These are phyloP conservation scores for Ochetophila trinervis DNA, from an alignment of 306 rosid species.

Conservation along the genomic window DNA sequence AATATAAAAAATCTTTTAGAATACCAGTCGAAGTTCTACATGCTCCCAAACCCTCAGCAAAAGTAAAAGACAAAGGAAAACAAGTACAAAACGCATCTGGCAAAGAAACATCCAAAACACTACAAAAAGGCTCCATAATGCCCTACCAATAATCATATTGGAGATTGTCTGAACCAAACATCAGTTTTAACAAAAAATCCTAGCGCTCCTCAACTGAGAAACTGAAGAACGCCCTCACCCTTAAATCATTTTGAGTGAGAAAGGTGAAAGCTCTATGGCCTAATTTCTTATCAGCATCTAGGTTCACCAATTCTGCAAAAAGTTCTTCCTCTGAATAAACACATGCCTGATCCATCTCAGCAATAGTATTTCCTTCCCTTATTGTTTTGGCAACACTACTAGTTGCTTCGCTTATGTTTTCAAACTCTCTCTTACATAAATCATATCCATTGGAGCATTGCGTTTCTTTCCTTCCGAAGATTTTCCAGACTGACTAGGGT, in stretches of 20 bases:
- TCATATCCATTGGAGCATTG: slow-evolving; percentile 3
- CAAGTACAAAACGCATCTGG: background rate
- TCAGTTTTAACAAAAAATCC: slow-evolving; percentile 4
- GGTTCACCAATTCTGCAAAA: slow-evolving; percentile 18
- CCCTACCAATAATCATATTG: background rate
- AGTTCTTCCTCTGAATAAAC: slow-evolving; percentile 19
- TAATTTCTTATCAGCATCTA: slow-evolving; percentile 6
- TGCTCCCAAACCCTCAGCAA: background rate
- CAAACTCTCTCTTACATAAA: slow-evolving; percentile 12
- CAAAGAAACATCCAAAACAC: background rate
- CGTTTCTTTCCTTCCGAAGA: slow-evolving; percentile 14
- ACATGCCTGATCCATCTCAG: slow-evolving; percentile 13
- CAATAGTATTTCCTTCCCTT: slow-evolving; percentile 25
- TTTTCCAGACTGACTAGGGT: slow-evolving; percentile 2
- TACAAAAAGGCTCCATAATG: background rate
- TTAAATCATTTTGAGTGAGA: slow-evolving; percentile 20
- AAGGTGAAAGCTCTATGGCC: background rate
- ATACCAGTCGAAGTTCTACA: background rate
- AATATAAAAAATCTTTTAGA: no score
- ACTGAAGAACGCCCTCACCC: slow-evolving; percentile 24
- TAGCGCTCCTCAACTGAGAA: slow-evolving; percentile 24
- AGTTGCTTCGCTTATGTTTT: slow-evolving; percentile 18
- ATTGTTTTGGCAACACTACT: slow-evolving; percentile 23
- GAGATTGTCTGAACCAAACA: slow-evolving; percentile 9
- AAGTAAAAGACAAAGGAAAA: background rate